phyloP scores from a whole-genome alignment of 305 asterid species.

The Fraxinus albicans region DNA sequence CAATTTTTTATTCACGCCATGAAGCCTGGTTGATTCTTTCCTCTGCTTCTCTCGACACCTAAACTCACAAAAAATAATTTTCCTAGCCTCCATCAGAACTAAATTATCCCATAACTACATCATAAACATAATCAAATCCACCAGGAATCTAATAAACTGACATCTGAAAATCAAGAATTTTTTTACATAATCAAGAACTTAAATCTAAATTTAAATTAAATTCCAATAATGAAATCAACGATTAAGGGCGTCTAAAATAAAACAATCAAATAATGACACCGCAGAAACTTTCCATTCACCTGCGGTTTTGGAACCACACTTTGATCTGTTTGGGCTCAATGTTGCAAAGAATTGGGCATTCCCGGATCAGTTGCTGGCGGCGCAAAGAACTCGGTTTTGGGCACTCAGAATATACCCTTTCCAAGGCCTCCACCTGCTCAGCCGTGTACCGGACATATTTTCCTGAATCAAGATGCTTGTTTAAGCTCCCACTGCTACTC shows the following conservation, averaged over 20 bases:
- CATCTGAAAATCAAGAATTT: slow-evolving; percentile 6
- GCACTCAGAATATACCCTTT: slow-evolving; percentile 88
- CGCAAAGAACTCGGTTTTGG: slow-evolving; percentile 91
- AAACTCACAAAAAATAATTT: slow-evolving; percentile 21
- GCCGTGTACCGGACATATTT: slow-evolving; percentile 89
- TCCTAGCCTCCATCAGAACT: slow-evolving; percentile 7
- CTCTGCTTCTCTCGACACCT: slow-evolving; percentile 98
- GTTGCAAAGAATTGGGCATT: slow-evolving; percentile 82
- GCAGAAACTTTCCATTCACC: slow-evolving; percentile 35
- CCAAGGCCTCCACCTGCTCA: slow-evolving; percentile 95
- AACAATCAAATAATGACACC: background rate
- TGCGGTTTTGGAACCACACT: slow-evolving; percentile 96
- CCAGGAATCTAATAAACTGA: slow-evolving; percentile 7
- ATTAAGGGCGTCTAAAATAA: background rate
- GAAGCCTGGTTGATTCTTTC: slow-evolving; percentile 78
- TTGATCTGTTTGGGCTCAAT: slow-evolving; percentile 93
- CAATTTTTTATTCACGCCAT: slow-evolving; percentile 83
- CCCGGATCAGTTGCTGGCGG: slow-evolving; percentile 87
- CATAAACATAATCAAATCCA: slow-evolving; percentile 12
- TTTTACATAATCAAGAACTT: background rate
- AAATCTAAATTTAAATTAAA: background rate
- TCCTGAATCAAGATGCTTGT: slow-evolving; percentile 72
- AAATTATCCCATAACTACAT: background rate
- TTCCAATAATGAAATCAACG: background rate
- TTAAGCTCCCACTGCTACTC: slow-evolving; percentile 75